Base-by-base conservation (phyloP, 2,329 filamentous ascomycete genomes). In the Sarocladiaceae sp. region DNA sequence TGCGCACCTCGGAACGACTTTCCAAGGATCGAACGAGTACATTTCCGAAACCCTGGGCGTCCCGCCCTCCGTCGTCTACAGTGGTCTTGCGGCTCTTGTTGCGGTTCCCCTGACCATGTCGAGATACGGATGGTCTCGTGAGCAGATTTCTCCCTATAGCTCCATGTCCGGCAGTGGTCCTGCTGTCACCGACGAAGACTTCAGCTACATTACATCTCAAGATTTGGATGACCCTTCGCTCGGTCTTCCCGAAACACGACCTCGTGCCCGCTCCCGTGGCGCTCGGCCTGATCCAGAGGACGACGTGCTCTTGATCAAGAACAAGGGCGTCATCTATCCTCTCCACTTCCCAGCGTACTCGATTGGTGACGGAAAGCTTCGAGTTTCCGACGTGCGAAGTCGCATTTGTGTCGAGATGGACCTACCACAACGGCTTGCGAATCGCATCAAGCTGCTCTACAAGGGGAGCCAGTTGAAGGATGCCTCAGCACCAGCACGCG, bases 151-250 rank as follows among this genome's bases (percentile, higher is more conserved):
- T 47, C 77, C 78, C n/a, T 82, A 76, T 59, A 67, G 68, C 53
- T 77, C 78, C 29, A 62, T 70, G 54, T 66, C 71, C 33, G 72
- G 72, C 42, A 72, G 75, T 37, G 69, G 77, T 10, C 80, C 83
- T 28, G 77, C 83, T 57, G 84, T 92, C 54, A 87, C 82, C 60
- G 86, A 90, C 59, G 81, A 86, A 29, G 88, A 92, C 71, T 93
- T 84, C 67, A 86, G 83, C 64, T 92, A 93, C 72, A 91, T 92
- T 64, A 90, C 87, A n/a, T 84, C 84, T 25, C 82, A 88, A 61
- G 87, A 92, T 61, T 67, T 91, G 35, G 76, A 81, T 55, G 68
- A 72, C 31, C 66, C 67, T 23, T 67, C 63, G 55, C 59, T 64
- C 57, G 66, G 66, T 62, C 64, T 62, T 55, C 64, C 58, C 13